These are phyloP conservation scores for Venturia aucupariae DNA, from an alignment of 2,329 filamentous ascomycete species.

Conservation along the genomic window DNA sequence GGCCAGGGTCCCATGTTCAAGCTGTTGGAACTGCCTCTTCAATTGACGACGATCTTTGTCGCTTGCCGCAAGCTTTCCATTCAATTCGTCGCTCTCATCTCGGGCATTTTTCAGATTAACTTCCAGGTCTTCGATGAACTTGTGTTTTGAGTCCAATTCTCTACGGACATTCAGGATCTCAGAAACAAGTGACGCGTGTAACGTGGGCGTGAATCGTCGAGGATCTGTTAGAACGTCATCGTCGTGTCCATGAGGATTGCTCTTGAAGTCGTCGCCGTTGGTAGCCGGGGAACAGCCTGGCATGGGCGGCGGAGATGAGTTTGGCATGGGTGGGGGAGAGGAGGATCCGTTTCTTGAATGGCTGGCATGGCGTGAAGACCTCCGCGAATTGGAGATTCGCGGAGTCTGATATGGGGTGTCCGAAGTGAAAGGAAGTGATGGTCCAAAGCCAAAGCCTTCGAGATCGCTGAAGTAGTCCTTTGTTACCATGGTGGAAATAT, in stretches of 20 bases:
- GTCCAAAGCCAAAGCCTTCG: constrained; percentile 30
- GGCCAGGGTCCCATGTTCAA: constrained; percentile 82
- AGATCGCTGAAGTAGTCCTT: constrained; percentile 41
- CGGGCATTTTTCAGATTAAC: constrained; percentile 59
- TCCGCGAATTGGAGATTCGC: constrained; percentile 45
- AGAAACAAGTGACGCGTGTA: constrained; percentile 89
- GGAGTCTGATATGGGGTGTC: constrained; percentile 65
- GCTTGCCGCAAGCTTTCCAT: constrained; percentile 50
- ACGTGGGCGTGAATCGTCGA: constrained; percentile 83
- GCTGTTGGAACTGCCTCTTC: constrained; percentile 74
- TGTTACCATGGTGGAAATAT: constrained; percentile 2
- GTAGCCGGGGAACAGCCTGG: constrained; percentile 9
- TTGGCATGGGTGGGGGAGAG: constrained; percentile 53
- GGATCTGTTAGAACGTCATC: constrained; percentile 72
- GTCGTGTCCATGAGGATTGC: constrained; percentile 37
- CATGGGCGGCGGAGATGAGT: constrained; percentile 46
- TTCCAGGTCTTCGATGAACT: constrained; percentile 79
- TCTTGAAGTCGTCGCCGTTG: constrained; percentile 38
- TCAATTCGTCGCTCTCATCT: constrained; percentile 64
- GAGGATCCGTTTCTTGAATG: constrained; percentile 31
- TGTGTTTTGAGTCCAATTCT: constrained; percentile 84
- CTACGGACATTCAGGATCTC: constrained; percentile 82
- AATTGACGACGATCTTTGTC: constrained; percentile 70
- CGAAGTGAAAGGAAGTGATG: constrained; percentile 58
- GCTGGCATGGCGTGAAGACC: constrained; percentile 51